Evolutionary conservation across 1,284 basidiomycete species (phyloP).

Genomic region (Fomitopsis betulina): DNA sequence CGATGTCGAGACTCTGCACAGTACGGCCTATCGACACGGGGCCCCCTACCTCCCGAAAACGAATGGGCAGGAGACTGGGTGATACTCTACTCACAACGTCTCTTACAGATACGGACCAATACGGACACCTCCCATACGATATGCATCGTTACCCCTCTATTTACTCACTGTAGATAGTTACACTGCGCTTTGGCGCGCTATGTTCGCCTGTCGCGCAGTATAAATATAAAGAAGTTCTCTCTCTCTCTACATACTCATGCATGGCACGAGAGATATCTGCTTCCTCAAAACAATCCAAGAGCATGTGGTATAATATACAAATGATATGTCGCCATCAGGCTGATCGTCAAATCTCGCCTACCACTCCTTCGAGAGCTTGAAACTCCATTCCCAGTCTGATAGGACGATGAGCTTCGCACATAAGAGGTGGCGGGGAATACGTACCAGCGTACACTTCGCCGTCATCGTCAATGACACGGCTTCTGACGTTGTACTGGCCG

Average conservation of each 20-base stretch:
- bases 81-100: too few species aligned
- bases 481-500: constrained; percentile 72
- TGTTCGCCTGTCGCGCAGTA: too few species aligned
- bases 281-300: neutral
- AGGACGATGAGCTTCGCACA: constrained; percentile 2
- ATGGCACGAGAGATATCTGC: neutral
- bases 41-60: too few species aligned
- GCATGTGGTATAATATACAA: constrained; percentile 13
- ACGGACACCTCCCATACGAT: too few species aligned
- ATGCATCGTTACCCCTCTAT: too few species aligned
- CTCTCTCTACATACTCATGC: neutral
- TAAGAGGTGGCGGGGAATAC: constrained; percentile 18
- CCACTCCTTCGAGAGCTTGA: constrained; percentile 85
- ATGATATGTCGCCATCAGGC: constrained; percentile 15
- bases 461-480: constrained; percentile 83
- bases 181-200: too few species aligned
- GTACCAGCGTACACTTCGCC: constrained; percentile 69
- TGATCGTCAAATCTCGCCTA: constrained; percentile 25
- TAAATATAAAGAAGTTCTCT: too few species aligned
- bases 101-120: too few species aligned
- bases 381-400: constrained; percentile 76
- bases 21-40: too few species aligned
- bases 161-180: too few species aligned
- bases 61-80: too few species aligned
- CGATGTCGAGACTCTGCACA: too few species aligned